Evolutionary conservation across 306 rosid genomes (phyloP).

Genomic region (Myrica gale): DNA sequence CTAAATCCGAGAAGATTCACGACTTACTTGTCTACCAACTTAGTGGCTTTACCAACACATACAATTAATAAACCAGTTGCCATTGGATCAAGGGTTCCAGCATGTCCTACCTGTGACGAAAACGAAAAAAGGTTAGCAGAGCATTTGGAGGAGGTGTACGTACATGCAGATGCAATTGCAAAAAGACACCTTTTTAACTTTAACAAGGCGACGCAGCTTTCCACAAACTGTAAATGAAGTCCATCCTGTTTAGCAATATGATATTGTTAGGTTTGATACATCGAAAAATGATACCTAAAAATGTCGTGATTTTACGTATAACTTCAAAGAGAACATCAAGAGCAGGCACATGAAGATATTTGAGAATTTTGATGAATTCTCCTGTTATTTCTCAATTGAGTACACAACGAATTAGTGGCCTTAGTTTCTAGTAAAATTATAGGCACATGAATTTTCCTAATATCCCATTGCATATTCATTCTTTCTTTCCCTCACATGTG

Average conservation of each 20-base stretch:
- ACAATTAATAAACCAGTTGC: slow-evolving; percentile 95
- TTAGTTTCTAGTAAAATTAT: neutral
- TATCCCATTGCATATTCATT: slow-evolving; percentile 1
- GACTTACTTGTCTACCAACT: slow-evolving; percentile 69
- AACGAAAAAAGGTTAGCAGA: slow-evolving; percentile 4
- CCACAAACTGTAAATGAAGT: slow-evolving; percentile 98
- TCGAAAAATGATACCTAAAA: slow-evolving; percentile 9
- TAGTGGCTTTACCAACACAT: slow-evolving; percentile 95
- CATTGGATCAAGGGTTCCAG: slow-evolving; percentile 99
- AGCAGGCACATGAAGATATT: slow-evolving; percentile 1
- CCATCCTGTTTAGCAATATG: slow-evolving; percentile 64
- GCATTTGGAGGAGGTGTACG: slow-evolving; percentile 14
- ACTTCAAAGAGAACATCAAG: slow-evolving; percentile 3
- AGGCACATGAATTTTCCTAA: neutral
- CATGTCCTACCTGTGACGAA: slow-evolving; percentile 87
- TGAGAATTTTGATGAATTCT: slow-evolving; percentile 6
- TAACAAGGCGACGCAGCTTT: slow-evolving; percentile 85
- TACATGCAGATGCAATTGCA: neutral
- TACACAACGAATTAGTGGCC: neutral
- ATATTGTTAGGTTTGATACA: slow-evolving; percentile 7
- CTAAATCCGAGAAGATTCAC: slow-evolving; percentile 22
- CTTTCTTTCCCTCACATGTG: slow-evolving; percentile 1
- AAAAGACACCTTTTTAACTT: slow-evolving; percentile 79
- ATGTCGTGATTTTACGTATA: neutral
- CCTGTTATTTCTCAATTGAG: neutral